Conservation (phyloP, 495 filamentous ascomycete genomes). For the Penicillium robsamsonii region DNA sequence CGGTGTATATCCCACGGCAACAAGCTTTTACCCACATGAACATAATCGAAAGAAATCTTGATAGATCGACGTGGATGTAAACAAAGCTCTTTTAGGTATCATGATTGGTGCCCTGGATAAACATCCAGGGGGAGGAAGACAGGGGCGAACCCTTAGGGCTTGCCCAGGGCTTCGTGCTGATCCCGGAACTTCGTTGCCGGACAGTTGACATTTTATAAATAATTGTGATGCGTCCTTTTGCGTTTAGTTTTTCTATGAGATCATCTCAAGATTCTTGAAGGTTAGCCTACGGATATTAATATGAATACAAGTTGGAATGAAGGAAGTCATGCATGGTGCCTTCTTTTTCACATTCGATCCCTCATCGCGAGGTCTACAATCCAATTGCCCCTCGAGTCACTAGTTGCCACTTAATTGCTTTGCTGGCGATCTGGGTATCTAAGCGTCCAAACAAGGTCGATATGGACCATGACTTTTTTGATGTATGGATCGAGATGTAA, state of each 20-base stretch:
- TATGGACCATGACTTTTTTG: background rate
- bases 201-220: background rate
- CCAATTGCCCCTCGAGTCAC: background rate
- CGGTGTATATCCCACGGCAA: background rate
- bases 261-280: constrained; percentile 15
- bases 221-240: constrained; percentile 9
- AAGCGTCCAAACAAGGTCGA: background rate
- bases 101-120: constrained; percentile 4
- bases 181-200: background rate
- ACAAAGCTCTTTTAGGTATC: background rate
- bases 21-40: background rate
- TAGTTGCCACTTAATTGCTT: background rate
- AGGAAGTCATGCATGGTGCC: background rate
- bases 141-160: background rate
- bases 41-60: background rate
- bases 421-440: background rate
- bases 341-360: background rate
- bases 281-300: constrained; percentile 6
- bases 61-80: background rate
- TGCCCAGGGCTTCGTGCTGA: background rate
- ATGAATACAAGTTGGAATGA: constrained; percentile 4
- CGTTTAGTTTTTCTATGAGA: constrained; percentile 1
- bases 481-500: background rate
- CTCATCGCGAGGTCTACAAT: background rate
- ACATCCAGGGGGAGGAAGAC: constrained; percentile 9